Base-by-base conservation (phyloP, 73 alveolate genomes). In the Paramecium biaurelia region DNA sequence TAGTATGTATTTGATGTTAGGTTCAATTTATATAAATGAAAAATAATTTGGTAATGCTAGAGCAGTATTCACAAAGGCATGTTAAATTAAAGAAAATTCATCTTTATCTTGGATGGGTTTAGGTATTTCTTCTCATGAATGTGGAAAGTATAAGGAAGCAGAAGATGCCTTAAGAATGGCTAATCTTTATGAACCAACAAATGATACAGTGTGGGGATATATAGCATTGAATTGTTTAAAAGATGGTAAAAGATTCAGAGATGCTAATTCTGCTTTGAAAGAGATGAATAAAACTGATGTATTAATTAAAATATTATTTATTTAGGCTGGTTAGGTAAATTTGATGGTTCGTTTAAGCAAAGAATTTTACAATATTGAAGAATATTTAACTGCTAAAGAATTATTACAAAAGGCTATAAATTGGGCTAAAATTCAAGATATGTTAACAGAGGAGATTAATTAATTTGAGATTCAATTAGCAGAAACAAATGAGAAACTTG, bases 91-190 rank as follows among this genome's bases (percentile, higher is more conserved):
- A 21, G 34, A 38, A 18, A 79, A 79, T 45, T 79, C 90, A 42
- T 79, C 90, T 72, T 93, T 92, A 20, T 94, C 96, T 23, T 94
- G 97, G 97, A 18, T 94, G 82, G 94, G 95, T 6, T 92, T 92
- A 57, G 95, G 94, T 23, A 94, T 87, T 34, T 42, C 94, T 30
- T 94, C 97, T 2, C 92, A 94, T 70, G 94, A 94, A 86, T 87
- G 92, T 92, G 97, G 85, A 8, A 90, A 85, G 68, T 56, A 92
- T 21, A 92, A 93, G 7, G 97, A 94, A 53, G 94, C 94, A 57
- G 97, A 94, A 92, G 76, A 74, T 74, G 94, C 97, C 4, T 92
- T 94, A 43, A 92, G 92, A 42, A 94, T 84, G 92, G 97, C 97
- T n/a, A 92, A 88, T 59, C 88, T 95, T 2, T 76, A 92, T 92